These are phyloP conservation scores for Penicillium aurantiogriseum DNA, from an alignment of 2,329 filamentous ascomycete genomes.

Conservation along the genomic window DNA sequence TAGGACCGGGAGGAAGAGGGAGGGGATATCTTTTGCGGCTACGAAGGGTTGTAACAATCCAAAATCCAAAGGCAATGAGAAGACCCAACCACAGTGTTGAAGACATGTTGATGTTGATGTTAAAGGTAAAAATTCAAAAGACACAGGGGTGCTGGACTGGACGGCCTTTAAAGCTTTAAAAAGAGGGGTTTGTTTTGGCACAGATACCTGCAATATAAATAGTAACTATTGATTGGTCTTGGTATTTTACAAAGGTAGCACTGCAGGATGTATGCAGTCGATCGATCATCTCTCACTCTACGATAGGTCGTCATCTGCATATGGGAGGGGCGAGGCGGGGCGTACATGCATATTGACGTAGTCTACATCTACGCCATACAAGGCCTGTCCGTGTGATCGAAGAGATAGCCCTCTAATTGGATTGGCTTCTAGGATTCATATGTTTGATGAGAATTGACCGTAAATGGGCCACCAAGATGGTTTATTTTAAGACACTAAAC, in stretches of 20 bases:
- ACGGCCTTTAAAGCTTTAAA: too few relatives aligned
- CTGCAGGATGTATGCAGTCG: background rate
- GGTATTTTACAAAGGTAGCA: background rate
- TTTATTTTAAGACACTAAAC: too few relatives aligned
- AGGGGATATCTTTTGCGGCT: background rate
- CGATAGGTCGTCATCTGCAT: background rate
- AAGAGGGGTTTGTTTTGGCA: background rate
- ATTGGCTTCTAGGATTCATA: background rate
- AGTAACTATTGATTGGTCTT: background rate
- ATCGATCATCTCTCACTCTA: background rate
- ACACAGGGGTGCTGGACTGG: background rate
- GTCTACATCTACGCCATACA: background rate
- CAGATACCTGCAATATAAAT: background rate
- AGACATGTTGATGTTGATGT: background rate
- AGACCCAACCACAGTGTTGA: background rate
- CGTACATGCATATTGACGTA: background rate
- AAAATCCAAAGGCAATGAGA: background rate
- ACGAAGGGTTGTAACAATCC: background rate
- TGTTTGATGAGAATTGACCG: too few relatives aligned
- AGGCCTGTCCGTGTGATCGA: background rate
- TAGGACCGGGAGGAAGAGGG: slow-evolving; percentile 51
- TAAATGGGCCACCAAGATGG: too few relatives aligned
- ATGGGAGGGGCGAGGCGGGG: background rate
- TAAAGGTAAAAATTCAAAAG: background rate
- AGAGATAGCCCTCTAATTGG: background rate